Evolutionary conservation across 2,329 filamentous ascomycete genomes (phyloP), one percentile per base, ranked within the genome.

Genomic region (Moelleriella libera): DNA sequence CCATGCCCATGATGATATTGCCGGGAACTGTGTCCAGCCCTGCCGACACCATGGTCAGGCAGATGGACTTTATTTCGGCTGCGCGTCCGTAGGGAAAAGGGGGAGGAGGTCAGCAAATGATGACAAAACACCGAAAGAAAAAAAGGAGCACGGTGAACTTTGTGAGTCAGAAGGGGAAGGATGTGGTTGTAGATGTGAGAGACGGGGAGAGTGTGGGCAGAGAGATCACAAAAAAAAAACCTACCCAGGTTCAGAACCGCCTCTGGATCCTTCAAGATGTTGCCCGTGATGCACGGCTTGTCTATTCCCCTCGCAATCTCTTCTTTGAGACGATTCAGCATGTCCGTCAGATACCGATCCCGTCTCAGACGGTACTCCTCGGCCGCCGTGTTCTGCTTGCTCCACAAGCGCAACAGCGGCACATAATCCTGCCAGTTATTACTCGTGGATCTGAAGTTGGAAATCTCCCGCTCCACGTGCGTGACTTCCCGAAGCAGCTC

Each of bases 401-500:
- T 74, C 53, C 78, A 73, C 2, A 88, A 61, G 30, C 86, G 73
- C 50, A 92, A 60, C 5, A 89, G 57, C 0, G 86, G 85, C n/a
- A 92, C 77, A 54, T 90, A 90, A 57, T 92, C 86, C 57, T 87
- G 83, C 78, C 83, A 86, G 60, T 90, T 90, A 58, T 88, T 87
- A 55, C 82, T 86, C 0, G 85, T 90, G 30, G 78, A 84, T 44
- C 86, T 69, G 58, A 89, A 83, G 55, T 85, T 85, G 47, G 80
- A 83, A 29, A 92, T 80, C 5, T 79, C 80, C 31, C 84, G 74
- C 61, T 90, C 86, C 3, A 90, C 85, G 44, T 80, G 71, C 0
- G 80, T 78, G 49, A 92, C 88, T 58, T 90, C 86, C 21, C 76
- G 69, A 5, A 90, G 69, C 6, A 89, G 68, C 40, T 74, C 68